Conservation (phyloP, 495 filamentous ascomycete species). For the Neurospora sp. region DNA sequence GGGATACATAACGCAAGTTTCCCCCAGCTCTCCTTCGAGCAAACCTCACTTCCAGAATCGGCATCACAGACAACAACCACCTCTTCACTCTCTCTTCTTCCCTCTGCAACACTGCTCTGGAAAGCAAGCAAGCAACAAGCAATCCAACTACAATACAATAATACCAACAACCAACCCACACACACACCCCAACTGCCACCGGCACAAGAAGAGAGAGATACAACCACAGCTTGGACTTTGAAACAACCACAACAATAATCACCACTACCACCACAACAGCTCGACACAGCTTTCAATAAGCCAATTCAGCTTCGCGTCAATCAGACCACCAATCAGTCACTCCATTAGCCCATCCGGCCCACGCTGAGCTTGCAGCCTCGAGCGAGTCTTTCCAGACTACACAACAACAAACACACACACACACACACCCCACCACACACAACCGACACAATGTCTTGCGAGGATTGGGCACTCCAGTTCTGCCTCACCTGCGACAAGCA, state of each 20-base stretch:
- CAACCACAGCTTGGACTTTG: not conserved
- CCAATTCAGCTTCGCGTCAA: not conserved
- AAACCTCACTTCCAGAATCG: constrained; percentile 15
- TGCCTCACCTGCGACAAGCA: constrained; percentile 92
- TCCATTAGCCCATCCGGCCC: not conserved
- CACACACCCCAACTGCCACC: constrained; percentile 1
- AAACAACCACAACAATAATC: not conserved
- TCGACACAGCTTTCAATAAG: not conserved
- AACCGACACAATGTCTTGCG: constrained; percentile 42
- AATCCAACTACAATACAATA: constrained; percentile 2
- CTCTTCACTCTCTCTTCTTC: constrained; percentile 15
- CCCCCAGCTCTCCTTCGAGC: constrained; percentile 17
- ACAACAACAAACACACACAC: constrained; percentile 8
- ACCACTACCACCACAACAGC: not conserved
- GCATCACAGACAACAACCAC: constrained; percentile 17
- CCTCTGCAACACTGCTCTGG: constrained; percentile 4
- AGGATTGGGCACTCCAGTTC: constrained; percentile 81
- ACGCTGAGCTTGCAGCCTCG: not conserved
- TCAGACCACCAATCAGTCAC: not conserved
- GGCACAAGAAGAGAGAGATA: not conserved
- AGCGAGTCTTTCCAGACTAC: not conserved
- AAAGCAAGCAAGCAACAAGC: not conserved
- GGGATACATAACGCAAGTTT: constrained; percentile 23
- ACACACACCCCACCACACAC: constrained; percentile 5
- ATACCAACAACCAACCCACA: not conserved